Percentiles rank a stretch among this genome's conserved stretches.
phyloP scores from a whole-genome alignment of 2,329 filamentous ascomycete species.

The Alternaria atra region DNA sequence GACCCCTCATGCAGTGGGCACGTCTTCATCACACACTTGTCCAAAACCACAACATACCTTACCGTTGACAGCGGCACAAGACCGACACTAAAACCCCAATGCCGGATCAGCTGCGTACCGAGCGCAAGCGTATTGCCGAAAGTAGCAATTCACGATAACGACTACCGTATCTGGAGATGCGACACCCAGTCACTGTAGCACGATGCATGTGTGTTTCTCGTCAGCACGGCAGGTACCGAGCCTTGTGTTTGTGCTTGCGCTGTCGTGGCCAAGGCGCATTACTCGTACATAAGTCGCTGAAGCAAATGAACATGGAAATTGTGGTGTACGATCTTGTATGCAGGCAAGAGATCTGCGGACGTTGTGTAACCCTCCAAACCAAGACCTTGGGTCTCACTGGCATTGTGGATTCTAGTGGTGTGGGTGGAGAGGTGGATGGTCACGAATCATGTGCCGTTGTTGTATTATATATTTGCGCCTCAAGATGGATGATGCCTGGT shows the following conservation, averaged over 20 bases:
- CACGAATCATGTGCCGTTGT: conserved; percentile 13
- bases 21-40: conserved; percentile 9
- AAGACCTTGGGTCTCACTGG: conserved; percentile 12
- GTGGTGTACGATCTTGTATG: conserved; percentile 19
- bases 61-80: conserved; percentile 9
- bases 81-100: conserved; percentile 19
- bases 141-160: conserved; percentile 33
- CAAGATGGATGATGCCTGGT: conserved; percentile 2
- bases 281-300: conserved; percentile 4
- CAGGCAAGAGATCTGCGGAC: conserved; percentile 17
- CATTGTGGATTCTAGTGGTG: conserved; percentile 10
- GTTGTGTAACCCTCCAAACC: conserved; percentile 13
- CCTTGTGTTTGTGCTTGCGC: conserved; percentile 9
- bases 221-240: conserved; percentile 6
- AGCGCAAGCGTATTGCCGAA: conserved; percentile 16
- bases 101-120: conserved; percentile 18
- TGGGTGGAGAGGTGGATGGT: neutral
- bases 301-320: neutral
- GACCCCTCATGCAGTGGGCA: conserved; percentile 7
- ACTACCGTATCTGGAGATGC: conserved; percentile 3
- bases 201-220: conserved; percentile 31
- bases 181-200: conserved; percentile 22
- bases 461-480: neutral
- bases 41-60: conserved; percentile 3
- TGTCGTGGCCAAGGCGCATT: conserved; percentile 11